These are phyloP conservation scores for Colletotrichum plurivorum DNA, from an alignment of 2,329 filamentous ascomycete species.

Conservation along the genomic window DNA sequence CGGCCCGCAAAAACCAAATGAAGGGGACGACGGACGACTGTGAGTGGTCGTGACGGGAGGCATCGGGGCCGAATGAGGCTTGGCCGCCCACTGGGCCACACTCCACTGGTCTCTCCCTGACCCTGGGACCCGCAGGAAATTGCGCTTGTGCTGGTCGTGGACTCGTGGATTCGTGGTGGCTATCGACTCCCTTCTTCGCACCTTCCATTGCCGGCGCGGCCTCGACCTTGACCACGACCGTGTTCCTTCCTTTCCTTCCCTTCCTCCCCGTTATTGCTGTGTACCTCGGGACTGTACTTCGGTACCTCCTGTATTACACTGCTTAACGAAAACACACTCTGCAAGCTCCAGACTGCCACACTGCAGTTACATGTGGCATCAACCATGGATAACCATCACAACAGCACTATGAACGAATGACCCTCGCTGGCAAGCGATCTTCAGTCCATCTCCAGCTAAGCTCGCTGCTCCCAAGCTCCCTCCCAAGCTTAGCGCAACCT, in stretches of 20 bases:
- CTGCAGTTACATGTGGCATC: no score
- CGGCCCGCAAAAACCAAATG: constrained; percentile 17
- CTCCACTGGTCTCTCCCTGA: background rate
- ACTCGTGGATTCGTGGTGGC: background rate
- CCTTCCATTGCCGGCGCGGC: background rate
- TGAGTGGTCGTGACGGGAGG: constrained; percentile 20
- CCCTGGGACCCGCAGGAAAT: constrained; percentile 27
- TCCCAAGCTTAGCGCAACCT: background rate
- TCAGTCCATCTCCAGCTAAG: no score
- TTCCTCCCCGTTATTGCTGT: background rate
- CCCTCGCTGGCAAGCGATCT: no score
- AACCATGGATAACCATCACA: no score
- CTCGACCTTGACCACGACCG: background rate
- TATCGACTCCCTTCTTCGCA: background rate
- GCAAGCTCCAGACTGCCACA: no score
- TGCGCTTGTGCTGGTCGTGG: constrained; percentile 24
- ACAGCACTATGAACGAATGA: no score
- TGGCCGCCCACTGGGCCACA: constrained; percentile 17
- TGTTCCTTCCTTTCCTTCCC: background rate
- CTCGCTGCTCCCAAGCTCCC: background rate
- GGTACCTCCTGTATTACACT: no score
- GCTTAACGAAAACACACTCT: no score
- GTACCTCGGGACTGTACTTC: no score
- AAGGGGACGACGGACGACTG: background rate
- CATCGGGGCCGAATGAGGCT: constrained; percentile 24